phyloP scores from a whole-genome alignment of 805 yeast genomes.

The Starmerella sp. region DNA sequence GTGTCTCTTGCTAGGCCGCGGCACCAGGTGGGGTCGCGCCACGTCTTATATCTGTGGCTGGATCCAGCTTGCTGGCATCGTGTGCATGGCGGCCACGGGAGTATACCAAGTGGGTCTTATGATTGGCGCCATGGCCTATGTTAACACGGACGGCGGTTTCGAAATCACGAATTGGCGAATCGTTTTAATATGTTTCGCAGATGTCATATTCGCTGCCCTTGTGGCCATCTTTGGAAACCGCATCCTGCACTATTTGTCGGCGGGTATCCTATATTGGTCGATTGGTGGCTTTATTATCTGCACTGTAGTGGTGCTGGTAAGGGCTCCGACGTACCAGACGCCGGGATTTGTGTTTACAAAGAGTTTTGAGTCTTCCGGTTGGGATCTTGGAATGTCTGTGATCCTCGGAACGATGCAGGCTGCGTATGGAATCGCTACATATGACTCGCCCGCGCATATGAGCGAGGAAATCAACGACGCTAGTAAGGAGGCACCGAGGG shows the following conservation, averaged over 20 bases:
- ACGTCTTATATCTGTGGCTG: conserved; percentile 52
- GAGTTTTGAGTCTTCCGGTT: conserved; percentile 51
- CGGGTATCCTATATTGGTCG: conserved; percentile 42
- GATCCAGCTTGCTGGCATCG: conserved; percentile 49
- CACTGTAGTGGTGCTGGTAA: conserved; percentile 42
- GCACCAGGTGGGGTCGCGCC: conserved; percentile 34
- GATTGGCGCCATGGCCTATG: conserved; percentile 40
- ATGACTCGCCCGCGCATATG: conserved; percentile 62
- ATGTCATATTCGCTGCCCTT: conserved; percentile 19
- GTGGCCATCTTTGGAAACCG: conserved; percentile 19
- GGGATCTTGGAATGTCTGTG: conserved; percentile 46
- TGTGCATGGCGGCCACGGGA: conserved; percentile 52
- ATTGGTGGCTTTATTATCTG: conserved; percentile 43
- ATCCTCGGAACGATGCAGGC: conserved; percentile 63
- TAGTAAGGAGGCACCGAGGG: conserved; percentile 47
- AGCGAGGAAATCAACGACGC: conserved; percentile 56
- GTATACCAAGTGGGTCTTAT: conserved; percentile 44
- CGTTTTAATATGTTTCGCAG: conserved; percentile 24
- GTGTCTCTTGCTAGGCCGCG: conserved; percentile 33
- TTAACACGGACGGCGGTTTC: conserved; percentile 30
- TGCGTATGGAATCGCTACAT: conserved; percentile 57
- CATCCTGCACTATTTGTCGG: conserved; percentile 41
- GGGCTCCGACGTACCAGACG: conserved; percentile 40
- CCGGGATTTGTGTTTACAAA: conserved; percentile 44
- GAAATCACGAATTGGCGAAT: conserved; percentile 26